Percentiles rank a stretch among this genome's conserved stretches.
These are phyloP conservation scores for Phytophthora foliorum DNA, from an alignment of 352 stramenopile genomes.

Conservation along the genomic window DNA sequence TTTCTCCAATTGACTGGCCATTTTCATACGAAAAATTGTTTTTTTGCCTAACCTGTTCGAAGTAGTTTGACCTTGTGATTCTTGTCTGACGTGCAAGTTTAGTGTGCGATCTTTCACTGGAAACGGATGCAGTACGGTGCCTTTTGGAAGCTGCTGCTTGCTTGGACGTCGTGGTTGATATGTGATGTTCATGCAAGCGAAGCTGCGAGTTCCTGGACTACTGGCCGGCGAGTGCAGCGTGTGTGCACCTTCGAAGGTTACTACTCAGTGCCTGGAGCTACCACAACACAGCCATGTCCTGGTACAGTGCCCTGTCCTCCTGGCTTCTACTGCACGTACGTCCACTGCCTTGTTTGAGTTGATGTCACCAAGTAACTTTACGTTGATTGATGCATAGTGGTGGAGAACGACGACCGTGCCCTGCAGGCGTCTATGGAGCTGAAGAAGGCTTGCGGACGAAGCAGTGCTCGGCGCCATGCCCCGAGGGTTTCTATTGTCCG, in stretches of 20 bases:
- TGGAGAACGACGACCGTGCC: constrained; percentile 53
- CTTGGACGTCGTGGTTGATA: neutral
- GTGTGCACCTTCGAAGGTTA: constrained; percentile 62
- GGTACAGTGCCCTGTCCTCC: constrained; percentile 47
- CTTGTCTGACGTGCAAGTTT: neutral
- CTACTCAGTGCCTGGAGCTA: constrained; percentile 49
- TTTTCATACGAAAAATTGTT: constrained; percentile 51
- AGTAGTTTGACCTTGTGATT: neutral
- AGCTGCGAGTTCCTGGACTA: constrained; percentile 11
- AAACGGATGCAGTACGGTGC: constrained; percentile 26
- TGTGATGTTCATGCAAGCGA: constrained; percentile 8
- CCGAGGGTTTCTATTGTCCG: constrained; percentile 73
- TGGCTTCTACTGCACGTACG: constrained; percentile 77
- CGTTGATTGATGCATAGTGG: constrained; percentile 31
- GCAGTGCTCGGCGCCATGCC: constrained; percentile 67
- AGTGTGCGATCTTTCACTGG: constrained; percentile 9
- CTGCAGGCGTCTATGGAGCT: constrained; percentile 69
- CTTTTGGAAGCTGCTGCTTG: constrained; percentile 6
- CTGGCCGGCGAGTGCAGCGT: constrained; percentile 15
- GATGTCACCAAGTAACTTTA: constrained; percentile 1
- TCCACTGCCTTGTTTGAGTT: neutral
- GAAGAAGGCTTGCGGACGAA: constrained; percentile 43
- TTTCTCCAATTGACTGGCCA: constrained; percentile 36
- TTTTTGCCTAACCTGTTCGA: constrained; percentile 25
- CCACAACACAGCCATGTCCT: constrained; percentile 53